Conservation (phyloP, 805 yeast species). For the Zygoascus tannicola region DNA sequence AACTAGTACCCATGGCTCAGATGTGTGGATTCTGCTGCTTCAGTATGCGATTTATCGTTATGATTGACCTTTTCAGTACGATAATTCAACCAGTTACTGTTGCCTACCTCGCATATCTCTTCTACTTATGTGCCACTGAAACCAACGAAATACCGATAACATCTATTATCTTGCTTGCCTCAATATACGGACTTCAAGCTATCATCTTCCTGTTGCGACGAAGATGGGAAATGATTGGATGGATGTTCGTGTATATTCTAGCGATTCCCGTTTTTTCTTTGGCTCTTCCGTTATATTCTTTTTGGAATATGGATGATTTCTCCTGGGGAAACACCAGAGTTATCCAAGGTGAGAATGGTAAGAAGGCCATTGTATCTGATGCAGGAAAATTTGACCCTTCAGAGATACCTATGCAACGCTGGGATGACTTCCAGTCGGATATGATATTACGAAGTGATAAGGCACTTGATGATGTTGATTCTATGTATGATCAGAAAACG, state of each 20-base stretch:
- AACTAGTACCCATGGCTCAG: slow-evolving; percentile 47
- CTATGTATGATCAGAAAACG: slow-evolving; percentile 7
- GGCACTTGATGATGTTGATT: slow-evolving; percentile 8
- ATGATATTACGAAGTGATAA: slow-evolving; percentile 25
- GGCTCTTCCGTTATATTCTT: slow-evolving; percentile 48
- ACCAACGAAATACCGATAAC: slow-evolving; percentile 43
- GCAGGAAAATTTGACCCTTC: slow-evolving; percentile 50
- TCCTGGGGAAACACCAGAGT: slow-evolving; percentile 60
- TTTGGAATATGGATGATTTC: slow-evolving; percentile 60
- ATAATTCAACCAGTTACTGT: slow-evolving; percentile 54
- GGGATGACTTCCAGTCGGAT: slow-evolving; percentile 52
- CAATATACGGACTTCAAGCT: slow-evolving; percentile 52
- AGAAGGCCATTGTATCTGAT: slow-evolving; percentile 36
- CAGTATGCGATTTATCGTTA: slow-evolving; percentile 52
- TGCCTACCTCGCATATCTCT: slow-evolving; percentile 38
- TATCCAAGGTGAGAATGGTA: slow-evolving; percentile 43
- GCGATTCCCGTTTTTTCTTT: slow-evolving; percentile 54
- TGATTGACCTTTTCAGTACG: slow-evolving; percentile 49
- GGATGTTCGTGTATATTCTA: slow-evolving; percentile 46
- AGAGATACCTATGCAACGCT: slow-evolving; percentile 43
- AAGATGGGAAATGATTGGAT: slow-evolving; percentile 40
- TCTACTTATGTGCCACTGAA: slow-evolving; percentile 41
- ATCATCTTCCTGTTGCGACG: slow-evolving; percentile 40
- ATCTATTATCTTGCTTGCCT: slow-evolving; percentile 45
- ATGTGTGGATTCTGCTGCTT: slow-evolving; percentile 60